Conservation (phyloP, 495 filamentous ascomycete species). For the Hypoxylon lenormandii region DNA sequence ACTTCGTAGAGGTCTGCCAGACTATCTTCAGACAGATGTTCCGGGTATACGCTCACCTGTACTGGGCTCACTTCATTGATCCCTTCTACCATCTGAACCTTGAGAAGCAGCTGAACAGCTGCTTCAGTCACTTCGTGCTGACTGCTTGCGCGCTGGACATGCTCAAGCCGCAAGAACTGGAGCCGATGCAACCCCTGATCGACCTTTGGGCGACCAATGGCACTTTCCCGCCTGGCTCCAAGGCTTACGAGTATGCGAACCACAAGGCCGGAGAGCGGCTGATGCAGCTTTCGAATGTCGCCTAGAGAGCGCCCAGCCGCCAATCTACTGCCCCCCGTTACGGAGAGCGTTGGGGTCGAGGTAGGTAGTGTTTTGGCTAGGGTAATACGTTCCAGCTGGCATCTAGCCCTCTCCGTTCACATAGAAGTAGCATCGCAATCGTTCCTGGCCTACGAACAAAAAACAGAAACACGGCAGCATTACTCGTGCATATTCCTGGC, state of each 20-base stretch:
- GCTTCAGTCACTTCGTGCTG: conserved; percentile 91
- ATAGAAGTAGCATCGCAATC: neutral
- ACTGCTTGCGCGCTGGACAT: conserved; percentile 87
- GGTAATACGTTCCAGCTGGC: too few species aligned
- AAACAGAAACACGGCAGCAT: neutral
- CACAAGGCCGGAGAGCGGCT: conserved; percentile 60
- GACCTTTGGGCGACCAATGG: conserved; percentile 89
- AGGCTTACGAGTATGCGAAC: conserved; percentile 68
- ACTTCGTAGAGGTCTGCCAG: conserved; percentile 85
- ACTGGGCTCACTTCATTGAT: conserved; percentile 83
- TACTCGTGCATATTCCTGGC: neutral
- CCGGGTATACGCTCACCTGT: conserved; percentile 91
- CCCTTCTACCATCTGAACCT: conserved; percentile 86
- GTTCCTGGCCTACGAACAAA: neutral
- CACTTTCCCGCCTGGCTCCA: conserved; percentile 78
- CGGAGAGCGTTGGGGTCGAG: too few species aligned
- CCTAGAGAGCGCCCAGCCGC: conserved; percentile 27
- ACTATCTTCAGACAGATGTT: conserved; percentile 97
- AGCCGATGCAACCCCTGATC: conserved; percentile 92
- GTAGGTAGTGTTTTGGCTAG: conserved; percentile 3
- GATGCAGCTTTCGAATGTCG: conserved; percentile 54
- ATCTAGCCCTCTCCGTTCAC: neutral
- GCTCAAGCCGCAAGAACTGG: conserved; percentile 82
- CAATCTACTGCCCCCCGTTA: conserved; percentile 4
- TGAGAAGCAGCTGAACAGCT: conserved; percentile 90